Evolutionary conservation across 164 flowering plant species (phyloP).

Genomic region (Tinospora cordifolia): DNA sequence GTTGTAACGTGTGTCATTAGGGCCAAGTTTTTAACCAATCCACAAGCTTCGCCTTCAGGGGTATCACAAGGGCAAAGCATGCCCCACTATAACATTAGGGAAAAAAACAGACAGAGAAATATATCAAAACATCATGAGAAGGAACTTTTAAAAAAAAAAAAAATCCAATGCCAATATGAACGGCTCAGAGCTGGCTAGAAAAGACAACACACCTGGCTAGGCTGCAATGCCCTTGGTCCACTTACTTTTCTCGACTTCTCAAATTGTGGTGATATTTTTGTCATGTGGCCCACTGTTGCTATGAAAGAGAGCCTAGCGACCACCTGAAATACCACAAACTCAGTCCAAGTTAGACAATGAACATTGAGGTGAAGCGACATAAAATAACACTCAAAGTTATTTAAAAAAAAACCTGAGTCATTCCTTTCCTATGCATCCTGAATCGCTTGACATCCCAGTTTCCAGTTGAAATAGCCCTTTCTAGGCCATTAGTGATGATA

Average conservation of each 20-base stretch:
- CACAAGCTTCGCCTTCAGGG: conserved; percentile 99
- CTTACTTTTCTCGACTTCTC: conserved; percentile 96
- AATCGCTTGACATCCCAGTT: conserved; percentile 80
- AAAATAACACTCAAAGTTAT: conserved; percentile 6
- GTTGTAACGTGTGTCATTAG: conserved; percentile 97
- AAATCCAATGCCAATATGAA: neutral
- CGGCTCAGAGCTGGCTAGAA: neutral
- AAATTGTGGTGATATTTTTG: conserved; percentile 80
- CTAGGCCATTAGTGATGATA: conserved; percentile 56
- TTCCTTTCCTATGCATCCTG: conserved; percentile 76
- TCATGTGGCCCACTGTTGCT: conserved; percentile 71
- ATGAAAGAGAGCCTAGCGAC: conserved; percentile 77
- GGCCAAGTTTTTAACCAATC: conserved; percentile 90
- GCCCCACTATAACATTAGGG: conserved; percentile 63
- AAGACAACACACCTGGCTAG: conserved; percentile 68
- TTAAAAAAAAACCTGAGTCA: conserved; percentile 62
- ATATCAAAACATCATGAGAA: neutral
- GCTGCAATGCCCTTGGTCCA: conserved; percentile 98
- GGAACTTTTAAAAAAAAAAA: neutral
- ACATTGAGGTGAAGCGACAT: neutral
- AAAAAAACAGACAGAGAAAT: neutral
- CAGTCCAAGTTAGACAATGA: neutral
- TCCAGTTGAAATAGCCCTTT: conserved; percentile 86
- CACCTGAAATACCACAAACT: conserved; percentile 35
- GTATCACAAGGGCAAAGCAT: conserved; percentile 99